phyloP scores from a whole-genome alignment of 2,329 filamentous ascomycete genomes.

The Colletotrichum sublineola region DNA sequence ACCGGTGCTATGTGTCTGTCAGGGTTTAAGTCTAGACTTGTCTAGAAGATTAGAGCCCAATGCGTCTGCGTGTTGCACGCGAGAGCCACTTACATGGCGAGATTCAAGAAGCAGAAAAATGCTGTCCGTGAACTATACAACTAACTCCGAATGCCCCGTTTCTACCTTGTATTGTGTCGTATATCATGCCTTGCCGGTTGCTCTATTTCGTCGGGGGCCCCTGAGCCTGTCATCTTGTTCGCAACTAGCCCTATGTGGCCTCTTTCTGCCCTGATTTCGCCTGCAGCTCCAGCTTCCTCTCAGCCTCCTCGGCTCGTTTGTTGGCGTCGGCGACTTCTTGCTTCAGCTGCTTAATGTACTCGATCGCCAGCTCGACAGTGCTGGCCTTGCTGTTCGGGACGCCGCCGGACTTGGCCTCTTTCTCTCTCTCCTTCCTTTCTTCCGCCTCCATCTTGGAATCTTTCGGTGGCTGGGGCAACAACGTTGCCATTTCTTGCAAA shows the following conservation, averaged over 20 bases:
- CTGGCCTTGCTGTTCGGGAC: conserved; percentile 91
- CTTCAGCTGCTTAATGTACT: conserved; percentile 91
- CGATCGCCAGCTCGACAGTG: conserved; percentile 96
- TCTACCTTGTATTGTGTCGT: conserved; percentile 29
- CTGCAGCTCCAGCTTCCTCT: conserved; percentile 66
- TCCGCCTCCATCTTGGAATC: conserved; percentile 58
- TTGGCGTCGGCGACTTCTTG: conserved; percentile 77
- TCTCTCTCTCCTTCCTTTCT: conserved; percentile 62
- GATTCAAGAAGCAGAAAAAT: conserved; percentile 6
- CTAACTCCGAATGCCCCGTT: conserved; percentile 21
- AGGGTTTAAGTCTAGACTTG: conserved; percentile 9
- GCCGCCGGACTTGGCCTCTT: conserved; percentile 55
- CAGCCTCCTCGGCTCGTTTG: conserved; percentile 72
- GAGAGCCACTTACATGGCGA: conserved; percentile 1
- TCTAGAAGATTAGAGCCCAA: conserved; percentile 18
- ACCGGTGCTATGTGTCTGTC: conserved; percentile 3
- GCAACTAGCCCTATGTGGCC: neutral
- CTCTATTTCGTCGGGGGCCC: neutral
- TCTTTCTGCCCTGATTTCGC: conserved; percentile 5
- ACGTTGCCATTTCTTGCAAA: conserved; percentile 87
- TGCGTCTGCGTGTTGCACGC: conserved; percentile 8
- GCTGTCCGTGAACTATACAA: conserved; percentile 14
- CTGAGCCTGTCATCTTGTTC: neutral
- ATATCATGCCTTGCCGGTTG: conserved; percentile 27
- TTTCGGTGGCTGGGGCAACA: conserved; percentile 75